Evolutionary conservation across 2,329 filamentous ascomycete genomes (phyloP).

Genomic region (Aspergillus sp.): DNA sequence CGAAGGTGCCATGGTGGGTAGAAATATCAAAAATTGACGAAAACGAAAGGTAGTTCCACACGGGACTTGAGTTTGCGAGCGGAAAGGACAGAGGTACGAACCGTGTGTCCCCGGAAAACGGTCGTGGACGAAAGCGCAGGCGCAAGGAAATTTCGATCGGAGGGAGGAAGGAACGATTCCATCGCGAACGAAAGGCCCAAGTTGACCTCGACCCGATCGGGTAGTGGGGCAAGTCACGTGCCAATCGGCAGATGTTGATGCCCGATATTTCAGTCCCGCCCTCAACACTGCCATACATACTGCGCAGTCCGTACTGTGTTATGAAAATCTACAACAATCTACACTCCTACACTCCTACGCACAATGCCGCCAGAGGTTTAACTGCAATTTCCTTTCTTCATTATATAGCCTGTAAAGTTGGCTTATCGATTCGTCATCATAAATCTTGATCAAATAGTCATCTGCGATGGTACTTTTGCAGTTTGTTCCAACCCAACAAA

Average conservation of each 20-base stretch:
- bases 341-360: neutral
- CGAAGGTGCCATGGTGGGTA: constrained; percentile 44
- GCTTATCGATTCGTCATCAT: constrained; percentile 27
- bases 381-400: constrained; percentile 18
- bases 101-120: constrained; percentile 1
- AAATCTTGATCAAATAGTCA: constrained; percentile 17
- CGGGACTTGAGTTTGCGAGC: neutral
- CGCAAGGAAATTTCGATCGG: constrained; percentile 4
- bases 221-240: constrained; percentile 25
- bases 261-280: constrained; percentile 11
- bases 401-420: constrained; percentile 24
- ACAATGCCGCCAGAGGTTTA: neutral
- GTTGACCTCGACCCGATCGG: constrained; percentile 8
- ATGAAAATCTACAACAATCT: too few species aligned
- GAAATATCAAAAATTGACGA: constrained; percentile 15
- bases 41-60: neutral
- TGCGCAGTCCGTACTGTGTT: neutral
- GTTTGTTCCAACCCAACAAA: constrained; percentile 6
- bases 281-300: neutral
- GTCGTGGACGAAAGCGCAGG: constrained; percentile 7
- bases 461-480: constrained; percentile 6
- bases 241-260: constrained; percentile 5
- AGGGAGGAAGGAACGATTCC: constrained; percentile 11
- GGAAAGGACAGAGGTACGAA: neutral
- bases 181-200: neutral